Evolutionary conservation across 2,329 filamentous ascomycete species (phyloP).

Genomic region (Cladosporium sp.): DNA sequence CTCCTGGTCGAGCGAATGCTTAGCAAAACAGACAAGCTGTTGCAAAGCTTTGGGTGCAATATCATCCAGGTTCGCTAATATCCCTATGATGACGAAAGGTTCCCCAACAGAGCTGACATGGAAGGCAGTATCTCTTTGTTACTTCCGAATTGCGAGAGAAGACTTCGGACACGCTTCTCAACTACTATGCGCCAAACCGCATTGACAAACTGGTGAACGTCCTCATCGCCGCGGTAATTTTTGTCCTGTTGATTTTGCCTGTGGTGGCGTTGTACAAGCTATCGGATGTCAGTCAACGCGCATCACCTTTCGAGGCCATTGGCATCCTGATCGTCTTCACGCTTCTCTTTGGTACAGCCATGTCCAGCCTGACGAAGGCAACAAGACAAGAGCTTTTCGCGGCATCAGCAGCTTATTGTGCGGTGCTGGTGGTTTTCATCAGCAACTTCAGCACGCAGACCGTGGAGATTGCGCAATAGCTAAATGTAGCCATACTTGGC

Average conservation of each 20-base stretch:
- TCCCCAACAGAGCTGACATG: too few species aligned
- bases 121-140: too few species aligned
- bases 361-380: conserved; percentile 28
- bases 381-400: conserved; percentile 30
- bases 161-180: background rate
- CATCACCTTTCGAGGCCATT: background rate
- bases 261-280: background rate
- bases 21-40: too few species aligned
- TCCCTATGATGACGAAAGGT: too few species aligned
- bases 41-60: too few species aligned
- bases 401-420: conserved; percentile 31
- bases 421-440: conserved; percentile 32
- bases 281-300: background rate
- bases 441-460: conserved; percentile 26
- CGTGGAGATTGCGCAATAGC: background rate
- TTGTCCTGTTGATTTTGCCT: background rate
- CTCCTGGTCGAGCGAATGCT: background rate
- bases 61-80: too few species aligned
- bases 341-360: background rate
- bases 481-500: background rate
- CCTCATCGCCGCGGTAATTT: background rate
- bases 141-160: background rate
- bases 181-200: background rate
- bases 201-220: background rate
- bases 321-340: background rate